phyloP scores from a whole-genome alignment of 345 rosid genomes.

The Populus davidiana region DNA sequence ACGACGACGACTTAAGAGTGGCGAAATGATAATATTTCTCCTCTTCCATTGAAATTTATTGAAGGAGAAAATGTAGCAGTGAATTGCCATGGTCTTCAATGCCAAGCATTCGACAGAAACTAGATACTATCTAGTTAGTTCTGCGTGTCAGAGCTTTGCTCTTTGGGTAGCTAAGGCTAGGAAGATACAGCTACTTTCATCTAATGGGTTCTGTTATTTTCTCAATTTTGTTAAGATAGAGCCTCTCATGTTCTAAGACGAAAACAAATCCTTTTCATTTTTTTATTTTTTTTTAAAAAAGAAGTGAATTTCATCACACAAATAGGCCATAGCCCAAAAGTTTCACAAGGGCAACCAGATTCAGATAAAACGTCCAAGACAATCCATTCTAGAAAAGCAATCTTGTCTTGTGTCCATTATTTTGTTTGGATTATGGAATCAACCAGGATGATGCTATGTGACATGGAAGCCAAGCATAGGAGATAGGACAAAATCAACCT shows the following conservation, averaged over 20 bases:
- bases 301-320: too few relatives aligned
- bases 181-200: neutral
- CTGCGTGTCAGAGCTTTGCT: neutral
- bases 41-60: conserved; percentile 15
- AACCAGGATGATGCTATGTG: neutral
- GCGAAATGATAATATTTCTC: conserved; percentile 25
- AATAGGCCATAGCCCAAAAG: too few relatives aligned
- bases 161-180: neutral
- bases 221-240: too few relatives aligned
- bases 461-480: neutral
- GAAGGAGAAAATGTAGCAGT: conserved; percentile 21
- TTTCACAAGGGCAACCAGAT: too few relatives aligned
- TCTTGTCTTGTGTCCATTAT: too few relatives aligned
- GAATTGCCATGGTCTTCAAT: conserved; percentile 29
- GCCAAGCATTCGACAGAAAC: neutral
- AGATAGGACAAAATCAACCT: neutral
- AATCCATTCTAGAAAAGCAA: too few relatives aligned
- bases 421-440: neutral
- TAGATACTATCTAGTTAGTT: neutral
- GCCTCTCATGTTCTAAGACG: too few relatives aligned
- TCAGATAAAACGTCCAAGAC: too few relatives aligned
- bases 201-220: neutral
- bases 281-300: too few relatives aligned
- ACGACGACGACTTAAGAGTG: conserved; percentile 9
- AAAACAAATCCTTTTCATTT: too few relatives aligned